Percentiles rank a stretch among this genome's conserved stretches.
Conservation (phyloP, 805 yeast species). For the Hanseniaspora meyeri region DNA sequence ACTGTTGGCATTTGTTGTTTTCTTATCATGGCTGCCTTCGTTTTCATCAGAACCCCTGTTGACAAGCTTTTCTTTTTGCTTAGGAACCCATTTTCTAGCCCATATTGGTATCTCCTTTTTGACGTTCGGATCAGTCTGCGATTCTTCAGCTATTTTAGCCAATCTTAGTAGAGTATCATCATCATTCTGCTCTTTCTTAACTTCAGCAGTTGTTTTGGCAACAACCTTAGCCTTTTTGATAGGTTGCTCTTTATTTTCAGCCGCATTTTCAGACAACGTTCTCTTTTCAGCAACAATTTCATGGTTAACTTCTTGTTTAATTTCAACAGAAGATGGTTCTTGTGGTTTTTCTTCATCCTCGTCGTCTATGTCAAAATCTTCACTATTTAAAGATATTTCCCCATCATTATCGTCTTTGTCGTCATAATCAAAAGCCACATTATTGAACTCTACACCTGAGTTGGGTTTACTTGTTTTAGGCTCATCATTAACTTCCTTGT, state of each 20-base stretch:
- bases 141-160: constrained; percentile 20
- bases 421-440: constrained; percentile 21
- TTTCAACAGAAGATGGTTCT: background rate
- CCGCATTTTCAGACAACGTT: background rate
- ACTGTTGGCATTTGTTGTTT: constrained; percentile 27
- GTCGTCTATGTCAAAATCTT: constrained; percentile 3
- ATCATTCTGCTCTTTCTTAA: background rate
- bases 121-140: constrained; percentile 42
- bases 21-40: constrained; percentile 20
- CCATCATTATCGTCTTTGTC: constrained; percentile 22
- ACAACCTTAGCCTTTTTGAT: constrained; percentile 2
- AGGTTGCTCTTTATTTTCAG: background rate
- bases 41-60: constrained; percentile 21
- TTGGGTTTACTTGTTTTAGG: constrained; percentile 26
- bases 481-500: constrained; percentile 21
- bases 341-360: constrained; percentile 5
- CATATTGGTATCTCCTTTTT: constrained; percentile 62
- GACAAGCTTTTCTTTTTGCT: constrained; percentile 22
- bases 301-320: background rate
- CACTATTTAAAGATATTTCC: constrained; percentile 5
- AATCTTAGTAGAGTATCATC: constrained; percentile 2
- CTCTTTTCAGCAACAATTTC: background rate
- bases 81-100: constrained; percentile 66
- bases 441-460: constrained; percentile 22
- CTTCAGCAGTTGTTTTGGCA: background rate